Conservation (phyloP, 371 early-diverging fungal genomes). For the Mucor piriformis region DNA sequence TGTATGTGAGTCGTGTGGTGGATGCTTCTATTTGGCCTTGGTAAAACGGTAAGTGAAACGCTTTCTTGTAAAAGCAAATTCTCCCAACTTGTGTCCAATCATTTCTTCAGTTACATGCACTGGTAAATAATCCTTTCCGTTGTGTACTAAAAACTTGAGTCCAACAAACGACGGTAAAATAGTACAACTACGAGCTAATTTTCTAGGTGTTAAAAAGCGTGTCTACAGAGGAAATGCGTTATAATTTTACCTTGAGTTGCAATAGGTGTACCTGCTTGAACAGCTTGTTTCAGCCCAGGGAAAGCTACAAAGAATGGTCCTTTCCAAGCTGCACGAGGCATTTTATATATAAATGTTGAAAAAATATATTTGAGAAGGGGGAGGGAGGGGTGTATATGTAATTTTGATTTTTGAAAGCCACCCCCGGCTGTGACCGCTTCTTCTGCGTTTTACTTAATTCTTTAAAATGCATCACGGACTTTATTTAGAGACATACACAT, state of each 20-base stretch:
- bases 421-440: neutral
- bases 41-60: slow-evolving; percentile 88
- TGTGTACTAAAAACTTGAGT: slow-evolving; percentile 91
- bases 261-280: slow-evolving; percentile 53
- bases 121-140: slow-evolving; percentile 90
- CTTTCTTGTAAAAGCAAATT: slow-evolving; percentile 92
- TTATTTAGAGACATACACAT: too few relatives aligned
- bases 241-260: slow-evolving; percentile 49
- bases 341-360: slow-evolving; percentile 10
- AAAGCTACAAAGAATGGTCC: slow-evolving; percentile 91
- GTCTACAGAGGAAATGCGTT: neutral
- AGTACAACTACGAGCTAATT: slow-evolving; percentile 81
- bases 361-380: neutral
- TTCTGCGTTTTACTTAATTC: neutral
- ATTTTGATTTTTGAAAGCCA: slow-evolving; percentile 1
- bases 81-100: slow-evolving; percentile 96
- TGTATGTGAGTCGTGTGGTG: neutral
- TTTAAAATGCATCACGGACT: too few relatives aligned
- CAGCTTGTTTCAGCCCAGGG: slow-evolving; percentile 61
- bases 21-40: slow-evolving; percentile 70
- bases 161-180: slow-evolving; percentile 94
- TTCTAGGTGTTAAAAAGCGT: neutral
- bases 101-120: slow-evolving; percentile 91
- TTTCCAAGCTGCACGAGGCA: slow-evolving; percentile 93
- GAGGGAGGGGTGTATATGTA: neutral